Conservation (phyloP, 495 filamentous ascomycete genomes). For the Choiromyces venosus region DNA sequence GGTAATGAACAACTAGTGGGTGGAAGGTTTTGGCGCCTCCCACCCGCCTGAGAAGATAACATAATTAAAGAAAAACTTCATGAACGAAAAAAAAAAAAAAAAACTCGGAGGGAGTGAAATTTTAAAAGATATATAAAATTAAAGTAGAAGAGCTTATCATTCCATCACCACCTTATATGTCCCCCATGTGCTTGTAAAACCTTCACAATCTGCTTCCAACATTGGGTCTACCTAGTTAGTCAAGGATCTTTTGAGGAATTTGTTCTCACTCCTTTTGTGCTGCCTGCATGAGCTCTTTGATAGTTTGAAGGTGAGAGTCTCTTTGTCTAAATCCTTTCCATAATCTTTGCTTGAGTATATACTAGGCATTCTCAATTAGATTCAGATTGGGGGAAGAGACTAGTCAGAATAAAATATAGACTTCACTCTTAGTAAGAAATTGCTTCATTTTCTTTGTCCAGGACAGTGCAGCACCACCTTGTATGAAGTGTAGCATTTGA, state of each 20-base stretch:
- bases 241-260: background rate
- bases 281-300: background rate
- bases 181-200: slow-evolving; percentile 4
- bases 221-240: slow-evolving; percentile 10
- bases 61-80: background rate
- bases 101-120: no score
- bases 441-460: background rate
- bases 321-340: slow-evolving; percentile 7
- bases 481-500: background rate
- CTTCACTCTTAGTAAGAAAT: background rate
- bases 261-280: slow-evolving; percentile 6
- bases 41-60: background rate
- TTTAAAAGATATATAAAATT: background rate
- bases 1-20: no score
- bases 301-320: background rate
- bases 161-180: background rate
- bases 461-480: background rate
- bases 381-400: slow-evolving; percentile 6
- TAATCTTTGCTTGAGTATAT: slow-evolving; percentile 4
- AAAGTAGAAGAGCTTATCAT: background rate
- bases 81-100: background rate
- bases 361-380: no score
- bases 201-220: slow-evolving; percentile 2
- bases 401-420: background rate
- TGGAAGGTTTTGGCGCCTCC: background rate